Evolutionary conservation across 1,284 basidiomycete genomes (phyloP), one percentile per base, ranked within the genome.

Genomic region (Trichosporon coremiiforme): DNA sequence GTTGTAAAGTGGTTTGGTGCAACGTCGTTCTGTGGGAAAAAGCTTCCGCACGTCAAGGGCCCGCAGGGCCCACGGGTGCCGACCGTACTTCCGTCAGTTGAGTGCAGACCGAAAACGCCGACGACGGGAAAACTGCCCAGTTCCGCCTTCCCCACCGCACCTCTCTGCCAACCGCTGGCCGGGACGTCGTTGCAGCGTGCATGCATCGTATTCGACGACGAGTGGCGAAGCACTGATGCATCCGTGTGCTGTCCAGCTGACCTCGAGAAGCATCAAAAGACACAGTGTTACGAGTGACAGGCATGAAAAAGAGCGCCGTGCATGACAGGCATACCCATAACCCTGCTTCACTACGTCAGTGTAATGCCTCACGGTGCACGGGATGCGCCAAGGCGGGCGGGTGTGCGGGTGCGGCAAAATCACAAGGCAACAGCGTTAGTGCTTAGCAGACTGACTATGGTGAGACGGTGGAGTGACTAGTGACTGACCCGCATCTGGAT

Each of bases 11-110:
- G 25, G 47, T 29, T 36, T 41, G 36, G 64, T 64, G 64, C 57
- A 60, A 60, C 57, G 57, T 60, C 31, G 57, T 60, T 60, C 57
- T 60, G 29, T 60, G 57, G 57, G 57, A 60, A 60, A 60, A 60
- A 53, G 57, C 57, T 60, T 60, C 57, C 57, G 57, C 31, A 25
- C 13, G 13, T 10, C 13, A 57, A 33, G 57, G 57, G 29, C 57
- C 57, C 31, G 29, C 29, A 60, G 57, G 57, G 31, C 15, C 57
- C 57, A 60, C 57, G 57, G 57, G 57, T 60, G 57, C 57, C 57
- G 57, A 60, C 15, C 57, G 57, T 60, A 60, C 57, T 60, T 60
- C 57, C 57, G 57, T 60, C 17, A 31, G 57, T 17, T 33, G 31
- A 15, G 8, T n/a, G 57, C 57, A 60, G 57, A 60, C 57, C 57